Evolutionary conservation across 305 asterid species (phyloP).

Genomic region (Ilex paraguariensis): DNA sequence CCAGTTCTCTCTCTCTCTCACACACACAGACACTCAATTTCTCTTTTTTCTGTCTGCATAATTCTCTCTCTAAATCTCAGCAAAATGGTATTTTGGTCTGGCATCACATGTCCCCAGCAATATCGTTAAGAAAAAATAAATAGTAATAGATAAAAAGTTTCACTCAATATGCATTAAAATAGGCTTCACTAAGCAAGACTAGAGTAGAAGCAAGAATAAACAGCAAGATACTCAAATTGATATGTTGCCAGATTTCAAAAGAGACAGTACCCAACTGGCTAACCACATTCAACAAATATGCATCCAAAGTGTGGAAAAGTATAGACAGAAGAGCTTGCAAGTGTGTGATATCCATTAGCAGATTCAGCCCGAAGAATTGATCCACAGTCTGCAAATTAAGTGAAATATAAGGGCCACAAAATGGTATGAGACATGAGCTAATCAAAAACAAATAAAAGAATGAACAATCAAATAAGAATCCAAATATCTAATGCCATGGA

Average conservation of each 20-base stretch:
- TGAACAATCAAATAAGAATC: slow-evolving; percentile 1
- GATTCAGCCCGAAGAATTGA: slow-evolving; percentile 82
- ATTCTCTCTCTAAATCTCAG: too few species aligned
- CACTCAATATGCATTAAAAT: neutral
- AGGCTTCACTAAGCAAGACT: neutral
- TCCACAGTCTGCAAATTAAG: slow-evolving; percentile 79
- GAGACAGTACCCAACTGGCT: slow-evolving; percentile 64
- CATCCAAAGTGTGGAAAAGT: slow-evolving; percentile 82
- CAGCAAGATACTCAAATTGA: neutral
- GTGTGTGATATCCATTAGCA: slow-evolving; percentile 92
- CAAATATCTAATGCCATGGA: neutral
- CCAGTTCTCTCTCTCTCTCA: too few species aligned
- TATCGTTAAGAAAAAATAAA: too few species aligned
- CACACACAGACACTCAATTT: too few species aligned
- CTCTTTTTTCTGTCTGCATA: too few species aligned
- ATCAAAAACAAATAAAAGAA: neutral
- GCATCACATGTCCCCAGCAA: too few species aligned
- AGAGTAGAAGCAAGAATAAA: neutral
- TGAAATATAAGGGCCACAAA: slow-evolving; percentile 19
- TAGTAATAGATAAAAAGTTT: neutral
- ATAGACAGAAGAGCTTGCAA: slow-evolving; percentile 90
- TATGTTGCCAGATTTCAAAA: neutral
- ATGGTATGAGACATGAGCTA: slow-evolving; percentile 6
- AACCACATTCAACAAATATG: slow-evolving; percentile 68
- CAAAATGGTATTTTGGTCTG: too few species aligned